phyloP scores from a whole-genome alignment of 78 protist genomes.

The Dictyostelium capitatum region DNA sequence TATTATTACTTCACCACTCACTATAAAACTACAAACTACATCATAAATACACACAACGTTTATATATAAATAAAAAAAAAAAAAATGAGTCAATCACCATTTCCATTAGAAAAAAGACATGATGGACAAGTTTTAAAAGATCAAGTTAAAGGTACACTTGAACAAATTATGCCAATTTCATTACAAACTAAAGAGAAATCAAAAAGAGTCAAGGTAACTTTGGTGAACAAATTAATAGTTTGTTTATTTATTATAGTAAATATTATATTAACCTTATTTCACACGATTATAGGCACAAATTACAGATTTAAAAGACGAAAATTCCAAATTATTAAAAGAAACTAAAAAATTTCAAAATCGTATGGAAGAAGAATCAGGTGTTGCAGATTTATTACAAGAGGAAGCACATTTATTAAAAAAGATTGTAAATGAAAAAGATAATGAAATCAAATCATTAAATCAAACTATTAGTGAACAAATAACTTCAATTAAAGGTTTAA shows the following conservation, averaged over 20 bases:
- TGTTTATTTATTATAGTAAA: neutral
- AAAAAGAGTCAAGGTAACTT: conserved; percentile 22
- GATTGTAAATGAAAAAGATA: conserved; percentile 30
- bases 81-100: neutral
- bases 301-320: conserved; percentile 24
- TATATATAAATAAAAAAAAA: neutral
- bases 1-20: neutral
- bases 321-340: neutral
- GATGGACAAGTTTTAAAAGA: conserved; percentile 4
- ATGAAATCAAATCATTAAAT: conserved; percentile 18
- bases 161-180: conserved; percentile 27
- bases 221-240: too few relatives aligned
- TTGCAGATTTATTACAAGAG: conserved; percentile 11
- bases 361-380: conserved; percentile 46
- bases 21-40: neutral
- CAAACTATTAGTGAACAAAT: conserved; percentile 35
- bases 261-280: too few relatives aligned
- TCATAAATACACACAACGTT: neutral
- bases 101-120: neutral
- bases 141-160: conserved; percentile 14
- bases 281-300: conserved; percentile 9
- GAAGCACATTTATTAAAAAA: conserved; percentile 47
- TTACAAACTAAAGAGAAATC: conserved; percentile 36
- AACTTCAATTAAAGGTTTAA: neutral
- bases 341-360: conserved; percentile 19